Evolutionary conservation across 106 monocot species (phyloP), one percentile per base, ranked within the genome.

Genomic region (Dendrobium nobile): DNA sequence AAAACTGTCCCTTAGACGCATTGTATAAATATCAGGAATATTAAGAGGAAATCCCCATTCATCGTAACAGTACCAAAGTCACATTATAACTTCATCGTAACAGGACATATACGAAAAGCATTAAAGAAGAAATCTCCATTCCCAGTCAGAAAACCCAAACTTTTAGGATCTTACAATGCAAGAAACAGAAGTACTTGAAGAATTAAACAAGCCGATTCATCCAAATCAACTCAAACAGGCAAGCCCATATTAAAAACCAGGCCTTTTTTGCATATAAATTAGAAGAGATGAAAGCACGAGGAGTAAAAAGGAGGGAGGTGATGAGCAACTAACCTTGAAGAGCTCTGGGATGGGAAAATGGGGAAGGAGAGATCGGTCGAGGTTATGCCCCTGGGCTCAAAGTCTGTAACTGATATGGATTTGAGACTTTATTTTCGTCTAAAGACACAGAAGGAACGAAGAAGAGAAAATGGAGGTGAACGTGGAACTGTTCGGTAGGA

Each of bases 391-490:
- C 64, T 65, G 26, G 64, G 22, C n/a, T 65, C 64, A 24, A 65
- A 65, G 22, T 65, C 64, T 65, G 4, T 65, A 65, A 22, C 3
- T 65, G 64, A 20, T 65, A 65, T 65, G 22, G 22, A 20, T 65
- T 13, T 24, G 64, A n/a, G 64, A 65, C 58, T 58, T 58, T 65
- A 65, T 22, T 65, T 65, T 65, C 3, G 22, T 7, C 7, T 2
- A 24, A 20, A 51, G 15, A 51, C 11, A 26, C 4, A n/a, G 9
- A 65, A 65, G 64, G 15, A 13, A 51, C 51, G 24, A 26, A 65
- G 64, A 7, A 65, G 64, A 65, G 64, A 24, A 64, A 64, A 65
- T 65, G 64, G 64, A 20, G 64, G 64, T 65, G 26, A 65, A 65
- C 22, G 22, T 2, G 64, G 24, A 65, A 65, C 24, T 20, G 64